A percentile compares a stretch with the other conserved stretches of the same genome.
Conservation (phyloP, 2,329 filamentous ascomycete genomes). For the Diplodia corticola region DNA sequence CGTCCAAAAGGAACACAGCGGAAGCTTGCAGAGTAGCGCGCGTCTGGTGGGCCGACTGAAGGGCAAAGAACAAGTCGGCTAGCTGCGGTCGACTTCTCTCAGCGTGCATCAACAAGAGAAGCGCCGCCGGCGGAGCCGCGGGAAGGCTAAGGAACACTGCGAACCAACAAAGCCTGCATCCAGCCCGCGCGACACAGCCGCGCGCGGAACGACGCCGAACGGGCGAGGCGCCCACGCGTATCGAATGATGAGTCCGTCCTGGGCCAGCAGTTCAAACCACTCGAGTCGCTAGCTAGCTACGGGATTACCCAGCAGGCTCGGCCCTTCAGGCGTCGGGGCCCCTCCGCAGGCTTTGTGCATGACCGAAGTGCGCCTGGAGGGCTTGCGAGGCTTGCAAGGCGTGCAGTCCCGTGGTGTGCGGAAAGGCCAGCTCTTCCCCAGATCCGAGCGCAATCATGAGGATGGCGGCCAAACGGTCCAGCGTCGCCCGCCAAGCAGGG, state of each 20-base stretch:
- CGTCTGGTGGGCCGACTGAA: not conserved
- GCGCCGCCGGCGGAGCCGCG: not conserved
- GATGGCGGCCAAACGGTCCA: not conserved
- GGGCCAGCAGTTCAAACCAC: not conserved
- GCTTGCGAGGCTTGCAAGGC: not conserved
- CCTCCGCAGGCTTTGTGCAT: not conserved
- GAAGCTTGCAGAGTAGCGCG: not conserved
- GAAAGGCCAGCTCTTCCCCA: not conserved
- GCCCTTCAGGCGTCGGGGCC: not conserved
- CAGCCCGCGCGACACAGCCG: not conserved
- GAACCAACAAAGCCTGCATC: not conserved
- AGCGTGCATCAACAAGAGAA: not conserved
- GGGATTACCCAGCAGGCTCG: not conserved
- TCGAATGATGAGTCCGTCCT: not conserved
- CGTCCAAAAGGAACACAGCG: not conserved
- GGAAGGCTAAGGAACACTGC: not conserved
- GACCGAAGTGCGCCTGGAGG: not conserved
- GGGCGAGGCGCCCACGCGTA: too few relatives aligned
- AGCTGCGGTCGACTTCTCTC: not conserved
- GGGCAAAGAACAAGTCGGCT: not conserved
- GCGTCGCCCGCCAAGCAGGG: not conserved
- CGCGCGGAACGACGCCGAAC: not conserved
- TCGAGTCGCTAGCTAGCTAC: not conserved
- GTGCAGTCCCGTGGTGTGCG: slow-evolving; percentile 4
- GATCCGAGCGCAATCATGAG: not conserved